A percentile compares a stretch with the other conserved stretches of the same genome.
Conservation (phyloP, 73 alveolate genomes). For the Stentor coeruleus region DNA sequence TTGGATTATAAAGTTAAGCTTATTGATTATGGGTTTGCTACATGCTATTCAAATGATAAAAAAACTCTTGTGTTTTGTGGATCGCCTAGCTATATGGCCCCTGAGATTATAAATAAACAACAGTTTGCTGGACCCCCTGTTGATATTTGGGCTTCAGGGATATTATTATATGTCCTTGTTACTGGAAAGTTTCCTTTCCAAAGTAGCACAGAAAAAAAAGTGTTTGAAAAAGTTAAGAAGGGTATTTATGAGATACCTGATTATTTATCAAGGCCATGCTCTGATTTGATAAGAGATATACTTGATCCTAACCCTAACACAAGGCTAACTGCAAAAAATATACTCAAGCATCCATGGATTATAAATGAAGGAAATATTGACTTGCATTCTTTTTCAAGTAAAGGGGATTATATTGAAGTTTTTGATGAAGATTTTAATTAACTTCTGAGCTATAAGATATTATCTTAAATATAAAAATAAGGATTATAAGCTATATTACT, state of each 20-base stretch:
- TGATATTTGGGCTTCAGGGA: constrained; percentile 83
- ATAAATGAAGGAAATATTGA: no score
- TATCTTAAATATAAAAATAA: no score
- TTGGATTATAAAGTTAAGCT: constrained; percentile 58
- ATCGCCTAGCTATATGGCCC: constrained; percentile 86
- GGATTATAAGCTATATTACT: no score
- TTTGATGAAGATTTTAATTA: no score
- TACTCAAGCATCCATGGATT: no score
- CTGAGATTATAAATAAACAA: constrained; percentile 72
- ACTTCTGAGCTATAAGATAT: no score
- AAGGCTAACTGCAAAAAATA: no score
- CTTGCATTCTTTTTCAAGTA: no score
- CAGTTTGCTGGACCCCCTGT: constrained; percentile 44
- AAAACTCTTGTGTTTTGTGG: constrained; percentile 77
- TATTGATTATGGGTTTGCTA: constrained; percentile 85
- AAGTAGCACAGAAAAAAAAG: constrained; percentile 48
- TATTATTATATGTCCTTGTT: constrained; percentile 58
- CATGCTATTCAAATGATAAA: constrained; percentile 28
- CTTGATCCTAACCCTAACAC: no score
- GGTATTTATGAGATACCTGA: constrained; percentile 40
- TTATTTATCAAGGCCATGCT: no score
- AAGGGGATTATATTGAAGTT: no score
- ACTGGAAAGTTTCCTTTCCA: constrained; percentile 76
- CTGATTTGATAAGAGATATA: no score
- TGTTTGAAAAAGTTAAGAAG: constrained; percentile 30